Evolutionary conservation across 2,329 filamentous ascomycete genomes (phyloP).

Genomic region (Fusarium illudens): DNA sequence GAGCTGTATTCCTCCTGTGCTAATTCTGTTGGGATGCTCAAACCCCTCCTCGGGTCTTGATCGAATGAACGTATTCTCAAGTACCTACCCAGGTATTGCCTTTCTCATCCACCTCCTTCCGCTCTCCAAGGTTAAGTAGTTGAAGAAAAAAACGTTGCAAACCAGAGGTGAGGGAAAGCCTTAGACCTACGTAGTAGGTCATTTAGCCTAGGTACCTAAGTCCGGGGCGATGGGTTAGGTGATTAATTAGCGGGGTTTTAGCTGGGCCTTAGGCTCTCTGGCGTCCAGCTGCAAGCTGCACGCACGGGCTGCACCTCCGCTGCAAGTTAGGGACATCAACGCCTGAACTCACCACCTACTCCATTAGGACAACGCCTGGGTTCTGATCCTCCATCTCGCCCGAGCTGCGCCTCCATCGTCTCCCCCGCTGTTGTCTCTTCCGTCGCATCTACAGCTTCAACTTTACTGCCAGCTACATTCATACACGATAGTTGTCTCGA

Average conservation of each 20-base stretch:
- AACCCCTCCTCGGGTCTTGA: too few species aligned
- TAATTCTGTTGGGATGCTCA: too few species aligned
- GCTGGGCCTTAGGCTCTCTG: conserved; percentile 1
- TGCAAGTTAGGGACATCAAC: conserved; percentile 31
- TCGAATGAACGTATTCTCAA: too few species aligned
- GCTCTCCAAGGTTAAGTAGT: too few species aligned
- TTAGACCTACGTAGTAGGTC: too few species aligned
- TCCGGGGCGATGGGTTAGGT: neutral
- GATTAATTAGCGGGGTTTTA: conserved; percentile 40
- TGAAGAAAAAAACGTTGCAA: too few species aligned
- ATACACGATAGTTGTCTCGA: neutral
- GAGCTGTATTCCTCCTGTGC: too few species aligned
- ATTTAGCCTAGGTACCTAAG: neutral
- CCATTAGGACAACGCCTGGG: conserved; percentile 19
- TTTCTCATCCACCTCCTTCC: too few species aligned
- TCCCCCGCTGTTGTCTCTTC: conserved; percentile 19
- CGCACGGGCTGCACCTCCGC: neutral
- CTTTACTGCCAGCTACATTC: conserved; percentile 17
- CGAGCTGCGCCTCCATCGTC: conserved; percentile 33
- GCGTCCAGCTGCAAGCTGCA: conserved; percentile 6
- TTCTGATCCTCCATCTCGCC: conserved; percentile 5
- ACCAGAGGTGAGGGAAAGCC: too few species aligned
- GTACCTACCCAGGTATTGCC: too few species aligned
- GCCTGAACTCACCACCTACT: conserved; percentile 38
- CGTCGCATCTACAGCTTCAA: conserved; percentile 24